A percentile compares a stretch with the other conserved stretches of the same genome.
Conservation (phyloP, 2,329 filamentous ascomycete species). For the Colletotrichum tabaci region DNA sequence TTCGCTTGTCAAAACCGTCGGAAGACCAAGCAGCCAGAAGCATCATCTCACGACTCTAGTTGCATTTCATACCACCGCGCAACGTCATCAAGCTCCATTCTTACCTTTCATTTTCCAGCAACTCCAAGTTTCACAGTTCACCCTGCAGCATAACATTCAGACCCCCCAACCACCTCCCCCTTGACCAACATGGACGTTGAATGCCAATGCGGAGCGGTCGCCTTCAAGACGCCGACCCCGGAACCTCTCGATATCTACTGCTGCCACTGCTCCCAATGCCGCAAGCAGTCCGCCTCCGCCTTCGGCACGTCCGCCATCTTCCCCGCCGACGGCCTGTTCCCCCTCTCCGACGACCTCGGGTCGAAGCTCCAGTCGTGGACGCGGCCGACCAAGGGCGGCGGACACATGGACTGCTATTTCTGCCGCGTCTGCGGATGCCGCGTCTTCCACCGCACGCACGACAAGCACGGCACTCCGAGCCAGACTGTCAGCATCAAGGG, state of each 20-base stretch:
- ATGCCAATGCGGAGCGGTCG: conserved; percentile 59
- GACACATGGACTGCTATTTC: conserved; percentile 60
- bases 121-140: too few relatives aligned
- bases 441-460: conserved; percentile 60
- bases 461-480: conserved; percentile 55
- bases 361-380: conserved; percentile 54
- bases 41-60: not conserved
- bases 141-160: too few relatives aligned
- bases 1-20: conserved; percentile 8
- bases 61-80: too few relatives aligned
- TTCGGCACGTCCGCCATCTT: conserved; percentile 63
- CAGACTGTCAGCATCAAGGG: conserved; percentile 62
- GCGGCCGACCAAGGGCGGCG: conserved; percentile 57
- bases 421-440: conserved; percentile 61
- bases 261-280: conserved; percentile 64
- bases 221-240: conserved; percentile 53
- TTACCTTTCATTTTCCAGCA: too few relatives aligned
- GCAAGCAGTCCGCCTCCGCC: conserved; percentile 60
- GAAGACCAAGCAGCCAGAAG: not conserved
- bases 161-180: too few relatives aligned
- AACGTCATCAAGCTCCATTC: not conserved
- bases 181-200: conserved; percentile 42
- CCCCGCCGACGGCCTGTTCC: conserved; percentile 57
- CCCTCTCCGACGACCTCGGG: conserved; percentile 52
- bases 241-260: conserved; percentile 56